A percentile compares a stretch with the other conserved stretches of the same genome.
Conservation (phyloP, 2,329 filamentous ascomycete species). For the Xylariaceae sp. region DNA sequence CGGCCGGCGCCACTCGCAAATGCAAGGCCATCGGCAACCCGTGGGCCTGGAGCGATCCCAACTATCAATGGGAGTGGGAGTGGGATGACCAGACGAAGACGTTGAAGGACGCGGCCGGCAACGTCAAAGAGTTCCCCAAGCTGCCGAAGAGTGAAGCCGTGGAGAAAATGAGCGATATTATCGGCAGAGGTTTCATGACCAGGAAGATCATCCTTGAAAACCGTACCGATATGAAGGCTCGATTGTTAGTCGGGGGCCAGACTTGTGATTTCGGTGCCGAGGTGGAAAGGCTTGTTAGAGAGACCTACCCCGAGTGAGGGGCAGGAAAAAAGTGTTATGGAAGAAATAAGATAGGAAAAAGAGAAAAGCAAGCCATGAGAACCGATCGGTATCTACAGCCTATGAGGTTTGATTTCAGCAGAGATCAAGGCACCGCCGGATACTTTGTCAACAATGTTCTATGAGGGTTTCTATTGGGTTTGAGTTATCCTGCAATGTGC, state of each 20-base stretch:
- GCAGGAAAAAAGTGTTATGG: no score
- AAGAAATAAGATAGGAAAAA: no score
- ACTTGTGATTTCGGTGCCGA: slow-evolving; percentile 35
- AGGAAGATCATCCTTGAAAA: slow-evolving; percentile 36
- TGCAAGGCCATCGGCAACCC: slow-evolving; percentile 36
- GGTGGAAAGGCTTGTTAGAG: no score
- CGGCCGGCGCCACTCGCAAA: slow-evolving; percentile 32
- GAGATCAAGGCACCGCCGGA: no score
- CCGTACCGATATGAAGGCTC: slow-evolving; percentile 29
- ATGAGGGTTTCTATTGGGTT: no score
- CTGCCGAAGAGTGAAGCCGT: slow-evolving; percentile 10
- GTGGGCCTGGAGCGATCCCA: slow-evolving; percentile 34
- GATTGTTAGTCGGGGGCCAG: slow-evolving; percentile 28
- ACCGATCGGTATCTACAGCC: no score
- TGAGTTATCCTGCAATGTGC: no score
- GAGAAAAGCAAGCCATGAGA: no score
- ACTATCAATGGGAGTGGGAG: slow-evolving; percentile 34
- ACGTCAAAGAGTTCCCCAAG: slow-evolving; percentile 28
- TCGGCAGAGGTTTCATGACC: slow-evolving; percentile 29
- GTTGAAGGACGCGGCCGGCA: slow-evolving; percentile 26
- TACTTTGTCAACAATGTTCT: no score
- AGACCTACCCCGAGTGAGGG: no score
- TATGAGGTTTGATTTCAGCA: no score
- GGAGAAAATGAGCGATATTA: slow-evolving; percentile 22
- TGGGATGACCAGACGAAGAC: slow-evolving; percentile 30